Percentiles rank a stretch among this genome's conserved stretches.
Conservation (phyloP, 768 basidiomycete genomes). For the Tricholoma bakamatsutake region DNA sequence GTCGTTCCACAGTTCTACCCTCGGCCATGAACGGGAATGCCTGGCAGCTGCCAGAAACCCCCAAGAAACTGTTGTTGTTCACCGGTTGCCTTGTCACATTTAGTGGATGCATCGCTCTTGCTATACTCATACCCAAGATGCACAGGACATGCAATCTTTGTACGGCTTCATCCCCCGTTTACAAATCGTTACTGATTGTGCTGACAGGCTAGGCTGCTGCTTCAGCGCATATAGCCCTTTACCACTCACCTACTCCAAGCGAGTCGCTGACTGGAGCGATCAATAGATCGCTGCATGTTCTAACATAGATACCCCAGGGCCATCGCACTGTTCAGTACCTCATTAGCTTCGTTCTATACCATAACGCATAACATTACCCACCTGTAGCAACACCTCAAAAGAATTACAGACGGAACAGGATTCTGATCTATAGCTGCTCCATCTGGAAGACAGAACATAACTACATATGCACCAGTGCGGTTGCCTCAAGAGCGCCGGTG, state of each 20-base stretch:
- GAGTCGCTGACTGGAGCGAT: neutral
- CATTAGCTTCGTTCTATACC: neutral
- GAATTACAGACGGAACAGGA: too few species aligned
- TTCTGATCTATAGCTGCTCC: too few species aligned
- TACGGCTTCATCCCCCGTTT: neutral
- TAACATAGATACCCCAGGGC: neutral
- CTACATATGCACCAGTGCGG: neutral
- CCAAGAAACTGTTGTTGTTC: neutral
- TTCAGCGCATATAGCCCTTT: neutral
- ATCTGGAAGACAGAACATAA: too few species aligned
- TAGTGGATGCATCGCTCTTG: neutral
- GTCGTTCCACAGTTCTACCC: neutral
- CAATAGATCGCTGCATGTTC: too few species aligned
- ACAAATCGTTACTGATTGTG: neutral
- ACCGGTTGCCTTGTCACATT: neutral
- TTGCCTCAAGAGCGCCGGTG: neutral
- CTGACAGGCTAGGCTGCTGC: neutral
- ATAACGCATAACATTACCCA: neutral
- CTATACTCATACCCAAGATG: constrained; percentile 3
- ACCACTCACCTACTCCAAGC: neutral
- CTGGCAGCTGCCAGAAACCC: neutral
- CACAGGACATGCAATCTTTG: neutral
- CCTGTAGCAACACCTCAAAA: neutral
- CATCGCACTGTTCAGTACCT: too few species aligned
- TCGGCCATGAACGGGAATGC: neutral